A percentile compares a stretch with the other conserved stretches of the same genome.
Evolutionary conservation across 805 yeast genomes (phyloP).

Genomic region (Myxozyma nipponensis): DNA sequence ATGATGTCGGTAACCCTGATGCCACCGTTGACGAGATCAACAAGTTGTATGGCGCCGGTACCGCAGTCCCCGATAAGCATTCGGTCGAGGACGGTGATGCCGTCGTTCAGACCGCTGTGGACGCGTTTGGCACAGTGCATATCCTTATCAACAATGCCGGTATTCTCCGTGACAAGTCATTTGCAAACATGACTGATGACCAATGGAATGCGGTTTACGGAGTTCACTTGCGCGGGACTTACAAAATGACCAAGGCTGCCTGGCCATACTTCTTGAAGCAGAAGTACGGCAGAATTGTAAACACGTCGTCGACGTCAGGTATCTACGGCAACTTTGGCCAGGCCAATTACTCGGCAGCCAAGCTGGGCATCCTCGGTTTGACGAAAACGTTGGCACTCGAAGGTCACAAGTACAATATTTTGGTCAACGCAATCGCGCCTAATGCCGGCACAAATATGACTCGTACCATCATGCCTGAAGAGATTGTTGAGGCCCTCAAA

Average conservation of each 20-base stretch:
- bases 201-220: slow-evolving; percentile 80
- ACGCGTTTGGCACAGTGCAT: slow-evolving; percentile 77
- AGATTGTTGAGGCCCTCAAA: slow-evolving; percentile 77
- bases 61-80: slow-evolving; percentile 78
- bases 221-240: slow-evolving; percentile 82
- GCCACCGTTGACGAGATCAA: slow-evolving; percentile 71
- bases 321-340: slow-evolving; percentile 98
- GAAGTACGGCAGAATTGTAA: slow-evolving; percentile 74
- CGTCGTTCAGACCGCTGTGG: slow-evolving; percentile 72
- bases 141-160: slow-evolving; percentile 92
- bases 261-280: slow-evolving; percentile 87
- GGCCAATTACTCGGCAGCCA: slow-evolving; percentile 92
- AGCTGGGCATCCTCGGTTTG: slow-evolving; percentile 81
- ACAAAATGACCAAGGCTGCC: slow-evolving; percentile 75
- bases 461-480: slow-evolving; percentile 71
- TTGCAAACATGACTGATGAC: slow-evolving; percentile 73
- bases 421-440: slow-evolving; percentile 84
- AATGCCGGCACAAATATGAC: slow-evolving; percentile 99
- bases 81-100: slow-evolving; percentile 77
- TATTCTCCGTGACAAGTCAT: slow-evolving; percentile 83
- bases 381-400: slow-evolving; percentile 85
- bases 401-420: slow-evolving; percentile 74
- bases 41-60: slow-evolving; percentile 55
- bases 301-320: slow-evolving; percentile 93
- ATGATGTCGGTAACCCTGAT: slow-evolving; percentile 75